These are phyloP conservation scores for Microbotryomycetes sp. DNA, from an alignment of 1,284 basidiomycete genomes.

Conservation along the genomic window DNA sequence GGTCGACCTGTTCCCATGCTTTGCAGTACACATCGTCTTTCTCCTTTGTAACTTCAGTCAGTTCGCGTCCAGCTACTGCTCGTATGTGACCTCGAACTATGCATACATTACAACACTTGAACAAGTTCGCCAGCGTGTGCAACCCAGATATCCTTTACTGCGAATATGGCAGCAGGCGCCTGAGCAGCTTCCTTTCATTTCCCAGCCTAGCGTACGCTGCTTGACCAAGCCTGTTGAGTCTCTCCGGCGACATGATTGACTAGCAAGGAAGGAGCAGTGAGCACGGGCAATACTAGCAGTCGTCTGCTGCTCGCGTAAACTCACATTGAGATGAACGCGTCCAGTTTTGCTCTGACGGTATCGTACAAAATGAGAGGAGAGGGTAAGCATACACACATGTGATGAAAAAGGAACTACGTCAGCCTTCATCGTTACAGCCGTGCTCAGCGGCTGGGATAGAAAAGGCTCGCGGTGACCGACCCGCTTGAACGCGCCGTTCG, in stretches of 20 bases:
- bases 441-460: neutral
- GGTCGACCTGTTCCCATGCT: neutral
- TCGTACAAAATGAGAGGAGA: neutral
- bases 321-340: constrained; percentile 19
- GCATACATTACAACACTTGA: neutral
- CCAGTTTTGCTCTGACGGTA: constrained; percentile 14
- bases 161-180: constrained; percentile 24
- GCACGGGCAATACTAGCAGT: neutral
- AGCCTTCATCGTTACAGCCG: neutral
- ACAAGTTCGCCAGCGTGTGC: neutral
- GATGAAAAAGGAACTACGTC: neutral
- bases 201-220: constrained; percentile 15
- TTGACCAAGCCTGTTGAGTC: constrained; percentile 26
- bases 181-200: constrained; percentile 17
- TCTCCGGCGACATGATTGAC: constrained; percentile 12
- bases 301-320: neutral
- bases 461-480: constrained; percentile 5
- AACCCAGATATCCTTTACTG: neutral
- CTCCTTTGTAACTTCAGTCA: neutral
- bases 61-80: neutral
- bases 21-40: neutral
- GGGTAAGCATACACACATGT: too few relatives aligned
- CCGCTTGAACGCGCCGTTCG: constrained; percentile 30
- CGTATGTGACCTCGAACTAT: neutral
- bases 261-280: neutral